Evolutionary conservation across 2,329 filamentous ascomycete species (phyloP).

Genomic region (Teratosphaeria viscida): DNA sequence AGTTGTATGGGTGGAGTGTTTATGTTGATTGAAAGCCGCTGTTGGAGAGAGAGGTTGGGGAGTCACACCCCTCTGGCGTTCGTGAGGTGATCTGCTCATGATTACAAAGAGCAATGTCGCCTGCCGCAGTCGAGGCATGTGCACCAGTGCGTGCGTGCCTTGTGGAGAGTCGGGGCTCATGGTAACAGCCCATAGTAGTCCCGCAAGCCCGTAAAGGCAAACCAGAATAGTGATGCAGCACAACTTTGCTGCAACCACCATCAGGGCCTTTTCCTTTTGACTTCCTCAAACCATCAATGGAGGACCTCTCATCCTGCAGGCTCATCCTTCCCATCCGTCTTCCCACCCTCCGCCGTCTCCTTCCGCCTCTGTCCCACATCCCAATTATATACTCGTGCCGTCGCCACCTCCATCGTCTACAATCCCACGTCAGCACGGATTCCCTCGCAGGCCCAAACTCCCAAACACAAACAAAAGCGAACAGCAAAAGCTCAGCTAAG

Average conservation of each 20-base stretch:
- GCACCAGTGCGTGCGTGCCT: too few species aligned
- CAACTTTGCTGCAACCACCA: too few species aligned
- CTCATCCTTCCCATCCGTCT: slow-evolving; percentile 5
- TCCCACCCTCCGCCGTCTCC: slow-evolving; percentile 55
- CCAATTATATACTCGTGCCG: slow-evolving; percentile 98
- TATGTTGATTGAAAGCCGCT: slow-evolving; percentile 18
- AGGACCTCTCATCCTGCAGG: neutral
- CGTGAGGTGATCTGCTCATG: too few species aligned
- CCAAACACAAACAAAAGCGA: too few species aligned
- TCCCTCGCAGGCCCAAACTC: too few species aligned
- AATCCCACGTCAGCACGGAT: neutral
- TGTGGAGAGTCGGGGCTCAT: too few species aligned
- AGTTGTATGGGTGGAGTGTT: slow-evolving; percentile 47
- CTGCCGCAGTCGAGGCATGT: too few species aligned
- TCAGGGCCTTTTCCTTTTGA: neutral
- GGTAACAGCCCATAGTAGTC: too few species aligned
- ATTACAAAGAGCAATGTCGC: too few species aligned
- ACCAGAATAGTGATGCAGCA: too few species aligned
- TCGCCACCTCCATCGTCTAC: slow-evolving; percentile 90
- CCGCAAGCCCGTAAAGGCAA: too few species aligned
- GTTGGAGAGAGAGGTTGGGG: neutral
- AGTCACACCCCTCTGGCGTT: neutral
- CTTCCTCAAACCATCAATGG: neutral
- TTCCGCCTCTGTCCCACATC: slow-evolving; percentile 93
- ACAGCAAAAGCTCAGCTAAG: neutral